Base-by-base conservation (phyloP, 805 yeast species). In the Brettanomyces bruxellensis region DNA sequence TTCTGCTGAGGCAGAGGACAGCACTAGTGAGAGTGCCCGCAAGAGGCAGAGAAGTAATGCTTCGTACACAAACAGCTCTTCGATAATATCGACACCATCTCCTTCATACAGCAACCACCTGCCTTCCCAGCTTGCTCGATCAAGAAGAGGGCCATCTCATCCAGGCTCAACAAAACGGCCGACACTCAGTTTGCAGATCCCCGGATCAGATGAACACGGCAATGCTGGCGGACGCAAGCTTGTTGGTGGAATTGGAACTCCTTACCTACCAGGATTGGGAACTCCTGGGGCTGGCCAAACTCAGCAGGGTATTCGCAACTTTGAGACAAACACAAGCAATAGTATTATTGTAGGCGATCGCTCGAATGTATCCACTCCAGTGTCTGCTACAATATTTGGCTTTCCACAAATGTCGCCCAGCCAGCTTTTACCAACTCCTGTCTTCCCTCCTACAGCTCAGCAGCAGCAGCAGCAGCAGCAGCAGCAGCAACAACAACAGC, bases 131-230 rank as follows among this genome's bases (percentile, higher is more conserved):
- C n/a, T 7, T 32, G 8, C 18, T 23, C 25, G 45, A 45, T 23
- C 34, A 35, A 24, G 41, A 36, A 14, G 37, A 36, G 18, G 41
- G 6, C 13, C 43, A n/a, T 14, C 18, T 40, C n/a, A n/a, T 38
- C 13, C 25, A 4, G 34, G 18, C 5, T 40, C 43, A n/a, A 40
- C 32, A 9, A 28, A 40, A 40, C 25, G 88, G 49, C 88, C 88
- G 1, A 71, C 81, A 1, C 62, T 82, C 40, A 62, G 86, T 47
- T 81, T 82, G 9, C 79, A 79, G 53, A 82, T 82, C n/a, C 88
- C 88, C 1, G 32, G 32, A 28, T 28, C 32, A 7, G 32, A 28
- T 28, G 32, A 28, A 28, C 32, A 28, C 25, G 23, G 70, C 75
- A 44, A 55, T 3, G 5, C 13, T 41, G 37, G 18, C 22, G 23